These are phyloP conservation scores for Wickerhamiella nectarea DNA, from an alignment of 805 yeast species.

Conservation along the genomic window DNA sequence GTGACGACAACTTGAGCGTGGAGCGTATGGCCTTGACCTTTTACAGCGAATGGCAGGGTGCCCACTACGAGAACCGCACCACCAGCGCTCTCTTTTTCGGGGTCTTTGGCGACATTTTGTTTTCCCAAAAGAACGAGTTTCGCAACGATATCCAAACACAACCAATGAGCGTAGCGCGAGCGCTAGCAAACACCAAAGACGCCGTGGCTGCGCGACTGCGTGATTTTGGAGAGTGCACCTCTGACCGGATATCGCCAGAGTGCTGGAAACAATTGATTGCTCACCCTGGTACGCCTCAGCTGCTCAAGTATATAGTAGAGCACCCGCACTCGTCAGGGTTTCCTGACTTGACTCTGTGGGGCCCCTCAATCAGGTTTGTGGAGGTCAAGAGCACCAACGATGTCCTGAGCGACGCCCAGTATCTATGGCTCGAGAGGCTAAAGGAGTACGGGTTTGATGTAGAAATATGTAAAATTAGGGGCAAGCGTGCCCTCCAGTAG, in stretches of 20 bases:
- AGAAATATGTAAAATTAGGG: constrained; percentile 23
- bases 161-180: constrained; percentile 23
- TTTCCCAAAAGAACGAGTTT: constrained; percentile 21
- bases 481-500: neutral
- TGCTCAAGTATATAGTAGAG: neutral
- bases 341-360: constrained; percentile 28
- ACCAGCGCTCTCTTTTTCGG: constrained; percentile 22
- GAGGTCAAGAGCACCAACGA: constrained; percentile 30
- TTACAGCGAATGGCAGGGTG: constrained; percentile 26
- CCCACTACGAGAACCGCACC: constrained; percentile 27
- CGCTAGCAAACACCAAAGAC: constrained; percentile 17
- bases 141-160: constrained; percentile 24
- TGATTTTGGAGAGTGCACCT: constrained; percentile 8
- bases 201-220: constrained; percentile 20
- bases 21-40: constrained; percentile 25
- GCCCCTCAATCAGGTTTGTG: constrained; percentile 15
- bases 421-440: constrained; percentile 27
- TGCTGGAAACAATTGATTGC: neutral
- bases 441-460: constrained; percentile 21
- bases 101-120: constrained; percentile 24
- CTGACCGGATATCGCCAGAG: neutral
- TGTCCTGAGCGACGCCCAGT: constrained; percentile 27
- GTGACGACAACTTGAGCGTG: constrained; percentile 17
- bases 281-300: neutral
- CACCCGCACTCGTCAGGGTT: constrained; percentile 19